Evolutionary conservation across 2,329 filamentous ascomycete genomes (phyloP), one percentile per base, ranked within the genome.

Genomic region (Alternaria novae-zelandiae): DNA sequence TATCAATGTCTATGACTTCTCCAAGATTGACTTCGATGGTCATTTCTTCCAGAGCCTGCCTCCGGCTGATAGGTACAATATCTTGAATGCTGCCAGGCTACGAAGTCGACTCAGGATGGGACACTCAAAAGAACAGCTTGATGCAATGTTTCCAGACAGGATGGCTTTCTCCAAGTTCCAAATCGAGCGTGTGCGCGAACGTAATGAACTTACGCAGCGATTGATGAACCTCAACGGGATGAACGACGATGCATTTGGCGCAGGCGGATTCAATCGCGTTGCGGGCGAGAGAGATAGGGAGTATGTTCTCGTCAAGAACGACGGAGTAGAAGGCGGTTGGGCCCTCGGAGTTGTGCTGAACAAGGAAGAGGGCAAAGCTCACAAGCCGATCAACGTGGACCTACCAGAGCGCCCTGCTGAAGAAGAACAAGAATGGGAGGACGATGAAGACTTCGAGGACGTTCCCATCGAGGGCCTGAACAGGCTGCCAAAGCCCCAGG

Each of bases 81-180:
- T 99, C 57, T 82, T 99, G 21, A 99, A 99, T 76, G 96, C 96
- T 1, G 96, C 96, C 2, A 87, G 96, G 65, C 78, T 99, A 65
- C 86, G 96, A 60, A 97, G 93, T 78, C 87, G 96, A 57, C 84
- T 99, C 74, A 89, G 96, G 76, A 97, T 99, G 95, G 96, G 96
- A 0, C 88, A 97, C 72, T 97, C 93, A 60, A 98, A 98, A 80
- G 95, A 99, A 68, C 96, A 99, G 80, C 82, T 99, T 13, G 94
- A 98, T 70, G 88, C 86, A 49, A 99, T 99, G 96, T 99, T 99
- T 77, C 95, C 96, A 0, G 91, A 99, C 78, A 89, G 96, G 25
- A 97, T 99, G 94, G 96, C 91, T 1, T 99, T 99, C 76, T 97
- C 94, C 1, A 91, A 87, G 65, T 99, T 99, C 75, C 96, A 99